Evolutionary conservation across 2,329 filamentous ascomycete species (phyloP).

Genomic region (Alternaria triticimaculans): DNA sequence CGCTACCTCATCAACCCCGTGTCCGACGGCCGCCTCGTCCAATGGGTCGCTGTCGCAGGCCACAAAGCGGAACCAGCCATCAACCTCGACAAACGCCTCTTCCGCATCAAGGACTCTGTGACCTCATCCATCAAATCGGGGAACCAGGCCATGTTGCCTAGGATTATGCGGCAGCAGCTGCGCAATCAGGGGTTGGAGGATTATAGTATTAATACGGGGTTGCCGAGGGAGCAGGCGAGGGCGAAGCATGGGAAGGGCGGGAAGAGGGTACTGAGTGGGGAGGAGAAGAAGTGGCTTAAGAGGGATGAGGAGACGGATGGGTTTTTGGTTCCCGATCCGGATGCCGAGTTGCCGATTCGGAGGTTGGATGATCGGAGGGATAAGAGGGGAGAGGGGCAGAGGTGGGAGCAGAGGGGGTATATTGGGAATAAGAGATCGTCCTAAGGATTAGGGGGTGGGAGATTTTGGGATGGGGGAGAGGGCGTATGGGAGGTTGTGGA

Average conservation of each 20-base stretch:
- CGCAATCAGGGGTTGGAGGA: not conserved
- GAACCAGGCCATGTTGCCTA: slow-evolving; percentile 18
- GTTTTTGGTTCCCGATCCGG: not conserved
- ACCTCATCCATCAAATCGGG: slow-evolving; percentile 10
- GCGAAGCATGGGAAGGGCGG: not conserved
- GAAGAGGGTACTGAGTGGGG: not conserved
- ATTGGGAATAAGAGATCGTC: not conserved
- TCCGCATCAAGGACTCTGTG: slow-evolving; percentile 22
- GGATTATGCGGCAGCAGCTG: slow-evolving; percentile 8
- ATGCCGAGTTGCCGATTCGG: not conserved
- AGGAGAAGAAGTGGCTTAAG: slow-evolving; percentile 6
- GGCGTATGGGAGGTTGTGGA: no score
- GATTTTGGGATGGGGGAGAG: no score
- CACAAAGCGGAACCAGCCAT: not conserved
- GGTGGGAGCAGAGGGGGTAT: not conserved
- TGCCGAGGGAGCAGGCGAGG: slow-evolving; percentile 7
- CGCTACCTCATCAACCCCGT: slow-evolving; percentile 28
- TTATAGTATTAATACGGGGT: slow-evolving; percentile 11
- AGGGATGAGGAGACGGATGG: not conserved
- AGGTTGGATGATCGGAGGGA: not conserved
- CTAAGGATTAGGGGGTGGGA: not conserved
- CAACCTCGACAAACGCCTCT: slow-evolving; percentile 18
- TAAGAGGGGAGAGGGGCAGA: not conserved
- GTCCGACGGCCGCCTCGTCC: slow-evolving; percentile 26
- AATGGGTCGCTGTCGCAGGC: slow-evolving; percentile 30